phyloP scores from a whole-genome alignment of 192 early-diverging fungal genomes.

The Spinellus fusiger region DNA sequence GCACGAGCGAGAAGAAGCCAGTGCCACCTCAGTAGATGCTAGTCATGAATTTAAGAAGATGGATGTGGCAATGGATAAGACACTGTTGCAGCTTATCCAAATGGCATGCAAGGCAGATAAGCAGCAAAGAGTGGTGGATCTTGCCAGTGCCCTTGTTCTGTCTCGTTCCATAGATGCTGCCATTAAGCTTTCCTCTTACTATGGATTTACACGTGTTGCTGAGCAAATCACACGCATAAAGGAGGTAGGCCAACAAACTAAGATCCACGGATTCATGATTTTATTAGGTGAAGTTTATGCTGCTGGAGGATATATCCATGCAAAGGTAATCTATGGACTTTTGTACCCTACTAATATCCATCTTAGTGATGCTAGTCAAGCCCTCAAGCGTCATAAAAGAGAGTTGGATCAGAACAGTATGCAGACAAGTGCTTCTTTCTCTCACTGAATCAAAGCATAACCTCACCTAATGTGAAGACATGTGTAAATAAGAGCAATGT shows the following conservation, averaged over 20 bases:
- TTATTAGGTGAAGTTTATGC: too few relatives aligned
- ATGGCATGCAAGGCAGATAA: slow-evolving; percentile 75
- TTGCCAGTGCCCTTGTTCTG: slow-evolving; percentile 56
- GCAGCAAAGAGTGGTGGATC: slow-evolving; percentile 72
- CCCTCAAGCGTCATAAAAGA: too few relatives aligned
- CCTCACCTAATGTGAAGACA: too few relatives aligned
- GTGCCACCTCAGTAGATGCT: slow-evolving; percentile 25
- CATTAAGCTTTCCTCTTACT: slow-evolving; percentile 72
- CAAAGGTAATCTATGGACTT: too few relatives aligned
- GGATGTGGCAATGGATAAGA: slow-evolving; percentile 76
- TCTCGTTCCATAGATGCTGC: slow-evolving; percentile 74
- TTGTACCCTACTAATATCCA: too few relatives aligned
- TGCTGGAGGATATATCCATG: too few relatives aligned
- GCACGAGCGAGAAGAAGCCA: slow-evolving; percentile 54
- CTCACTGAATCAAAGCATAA: too few relatives aligned
- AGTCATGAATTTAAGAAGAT: slow-evolving; percentile 37
- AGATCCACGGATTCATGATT: not conserved
- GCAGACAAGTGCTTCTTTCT: too few relatives aligned
- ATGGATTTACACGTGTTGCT: slow-evolving; percentile 61
- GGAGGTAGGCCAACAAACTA: slow-evolving; percentile 6
- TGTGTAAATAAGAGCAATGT: too few relatives aligned
- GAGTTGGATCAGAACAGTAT: too few relatives aligned
- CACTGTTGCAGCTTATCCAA: slow-evolving; percentile 69
- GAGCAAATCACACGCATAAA: slow-evolving; percentile 61
- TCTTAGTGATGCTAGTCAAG: too few relatives aligned